Base-by-base conservation (phyloP, 768 basidiomycete genomes). In the Calocera viscosa region DNA sequence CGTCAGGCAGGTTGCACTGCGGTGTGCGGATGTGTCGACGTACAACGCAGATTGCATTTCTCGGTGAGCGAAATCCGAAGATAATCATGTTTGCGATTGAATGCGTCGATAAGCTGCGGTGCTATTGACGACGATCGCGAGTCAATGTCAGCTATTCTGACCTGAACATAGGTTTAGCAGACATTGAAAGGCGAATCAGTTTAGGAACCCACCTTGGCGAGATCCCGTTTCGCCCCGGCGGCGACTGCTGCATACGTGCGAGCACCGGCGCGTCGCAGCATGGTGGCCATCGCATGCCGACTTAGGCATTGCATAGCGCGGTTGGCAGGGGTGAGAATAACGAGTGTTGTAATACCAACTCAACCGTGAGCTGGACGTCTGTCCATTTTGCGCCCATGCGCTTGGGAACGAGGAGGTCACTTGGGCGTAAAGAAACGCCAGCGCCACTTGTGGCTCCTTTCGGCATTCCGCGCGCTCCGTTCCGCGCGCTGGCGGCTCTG, bases 11-110 rank as follows among this genome's bases (percentile, higher is more conserved):
- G 16, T 32, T 53, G 63, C 47, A 49, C 49, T 22, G 53, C n/a
- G 35, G 66, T 47, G 22, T 3, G 47, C 38, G 30, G 47, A 39
- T 69, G 14, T 35, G 32, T 12, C 32, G 28, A 74, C 78, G 40
- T 69, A 89, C 92, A 94, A 76, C 92, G 83, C 66, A 94, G 78
- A 77, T 94, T 94, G 76, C 92, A 94, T 68, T 84, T 80, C 75
- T 94, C 92, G 0, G 91, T 93, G 38, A 94, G 77, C 1, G 88
- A 90, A 65, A 94, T 91, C 34, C 91, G 84, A n/a, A 94, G 81
- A 75, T 94, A 94, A 74, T 90, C 85, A 74, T 94, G 92, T 66
- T 78, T 80, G 24, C 90, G 81, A 33, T 78, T 74, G 73, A 85
- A 90, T 1, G 83, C 79, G 72, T 91, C 90, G n/a, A 86, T 74